Evolutionary conservation across 345 rosid species (phyloP).

Genomic region (Noccaea caerulescens): DNA sequence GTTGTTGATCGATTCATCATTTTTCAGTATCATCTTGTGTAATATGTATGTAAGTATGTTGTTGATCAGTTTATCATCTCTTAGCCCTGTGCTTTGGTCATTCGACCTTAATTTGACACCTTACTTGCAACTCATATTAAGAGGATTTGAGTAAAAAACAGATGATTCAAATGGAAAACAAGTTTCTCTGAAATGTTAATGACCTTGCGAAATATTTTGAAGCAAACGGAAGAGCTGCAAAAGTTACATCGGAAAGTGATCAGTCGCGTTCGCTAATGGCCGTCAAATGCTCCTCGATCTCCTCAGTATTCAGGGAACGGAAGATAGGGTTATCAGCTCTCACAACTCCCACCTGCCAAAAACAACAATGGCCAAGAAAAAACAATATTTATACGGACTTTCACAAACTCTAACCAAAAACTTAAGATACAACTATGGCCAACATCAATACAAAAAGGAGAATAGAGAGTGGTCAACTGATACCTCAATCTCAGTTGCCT

Average conservation of each 20-base stretch:
- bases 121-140: not conserved
- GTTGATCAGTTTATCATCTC: not conserved
- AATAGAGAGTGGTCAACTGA: not conserved
- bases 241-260: conserved; percentile 10
- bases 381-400: not conserved
- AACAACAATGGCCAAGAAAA: not conserved
- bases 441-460: conserved; percentile 6
- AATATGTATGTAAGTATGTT: too few relatives aligned
- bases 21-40: too few relatives aligned
- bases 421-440: not conserved
- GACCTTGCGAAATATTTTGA: not conserved
- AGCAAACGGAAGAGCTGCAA: conserved; percentile 21
- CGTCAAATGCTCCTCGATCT: conserved; percentile 80
- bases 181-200: conserved; percentile 24
- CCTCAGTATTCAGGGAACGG: conserved; percentile 63
- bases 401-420: conserved; percentile 17
- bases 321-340: conserved; percentile 61
- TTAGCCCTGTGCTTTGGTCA: not conserved
- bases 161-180: conserved; percentile 21
- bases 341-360: conserved; percentile 78
- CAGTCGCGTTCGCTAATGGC: conserved; percentile 86
- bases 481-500: conserved; percentile 96
- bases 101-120: conserved; percentile 2
- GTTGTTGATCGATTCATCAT: conserved; percentile 46
- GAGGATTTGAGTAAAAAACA: not conserved